Evolutionary conservation across 106 monocot species (phyloP), one percentile per base, ranked within the genome.

Genomic region (Amphibolis antarctica): DNA sequence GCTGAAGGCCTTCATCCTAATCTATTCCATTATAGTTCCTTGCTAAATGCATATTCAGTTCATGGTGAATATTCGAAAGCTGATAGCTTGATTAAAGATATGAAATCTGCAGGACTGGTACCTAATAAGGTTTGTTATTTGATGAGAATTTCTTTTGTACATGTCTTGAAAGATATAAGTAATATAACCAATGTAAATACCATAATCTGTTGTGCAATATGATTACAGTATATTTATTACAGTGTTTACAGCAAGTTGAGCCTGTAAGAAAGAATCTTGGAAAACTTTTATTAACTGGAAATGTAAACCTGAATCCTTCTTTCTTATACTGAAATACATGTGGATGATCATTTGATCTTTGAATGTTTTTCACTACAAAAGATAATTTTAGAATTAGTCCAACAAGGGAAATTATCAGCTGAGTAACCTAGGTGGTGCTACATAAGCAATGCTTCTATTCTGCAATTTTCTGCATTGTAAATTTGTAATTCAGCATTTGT

Each of bases 21-120:
- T 74, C 28, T 83, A 23, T 89, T 81, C 53, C 94, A 94, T 52
- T 94, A 94, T 65, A 86, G 89, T 54, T 89, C 94, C 62, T 72
- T 94, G 75, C 68, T 94, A 24, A 94, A 94, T 86, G 89, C 81
- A 59, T 94, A 86, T 79, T 83, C 94, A 42, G 55, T 72, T 55
- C 71, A 75, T 78, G 81, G 86, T 65, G 62, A 89, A 73, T 78
- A 88, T 76, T 44, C 24, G 65, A 89, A 94, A 62, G 89, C 94
- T 42, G 89, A 94, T 22, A 64, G 75, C 53, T 65, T 94, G 46
- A 47, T 94, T 26, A 69, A 72, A 47, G 77, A 82, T 53, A 81
- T 94, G 89, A 84, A 76, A 63, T 73, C 76, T 59, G 60, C 77
- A n/a, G 89, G 86, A 28, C 42, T 94, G 49, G 75, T 55, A 69